Base-by-base conservation (phyloP, 345 rosid species). In the Angophora floribunda region DNA sequence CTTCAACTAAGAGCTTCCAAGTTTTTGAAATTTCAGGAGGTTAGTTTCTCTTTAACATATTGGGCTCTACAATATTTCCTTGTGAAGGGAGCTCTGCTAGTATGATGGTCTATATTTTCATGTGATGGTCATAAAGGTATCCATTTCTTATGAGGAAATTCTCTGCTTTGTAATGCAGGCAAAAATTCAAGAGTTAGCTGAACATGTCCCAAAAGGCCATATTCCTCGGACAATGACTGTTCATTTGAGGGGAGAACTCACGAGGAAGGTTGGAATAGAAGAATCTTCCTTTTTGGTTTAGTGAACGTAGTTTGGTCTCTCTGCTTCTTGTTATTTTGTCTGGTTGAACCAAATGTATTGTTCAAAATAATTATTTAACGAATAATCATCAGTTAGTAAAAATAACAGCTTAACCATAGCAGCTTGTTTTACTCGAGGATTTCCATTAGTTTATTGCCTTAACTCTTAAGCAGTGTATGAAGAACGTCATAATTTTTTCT, bases 1-100 rank as follows among this genome's bases (percentile, higher is more conserved):
- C 99, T 98, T 90, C 99, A 97, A 94, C 98, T 97, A 85, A 94
- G 99, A 87, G 99, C 99, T 87, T 98, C 99, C 32, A 98, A 98
- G 91, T 97, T 97, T 93, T 91, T 95, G 28, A 98, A 96, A 95
- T 98, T 98, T 91, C 99, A 98, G 91, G 99, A 98, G 99, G 99
- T 98, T 88, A 57, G 89, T 51, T 47, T 52, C 57, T 89, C 85
- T 85, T 85, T 36, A 5, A 55, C n/a, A 21, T 22, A 32, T 55
- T 7, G 51, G 59, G 45, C 87, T 86, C 67, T 36, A 44, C 8
- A 32, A 86, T 75, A 16, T 4, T 70, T 70, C 80, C 45, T 19
- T 32, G 7, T 41, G 14, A 41, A 41, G 28, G 15, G 55, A 52
- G 51, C 61, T 85, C 9, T 51, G 87, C 61, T 13, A 52, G 28